A percentile compares a stretch with the other conserved stretches of the same genome.
phyloP scores from a whole-genome alignment of 108 stramenopile genomes.

The Skeletonema grethae region DNA sequence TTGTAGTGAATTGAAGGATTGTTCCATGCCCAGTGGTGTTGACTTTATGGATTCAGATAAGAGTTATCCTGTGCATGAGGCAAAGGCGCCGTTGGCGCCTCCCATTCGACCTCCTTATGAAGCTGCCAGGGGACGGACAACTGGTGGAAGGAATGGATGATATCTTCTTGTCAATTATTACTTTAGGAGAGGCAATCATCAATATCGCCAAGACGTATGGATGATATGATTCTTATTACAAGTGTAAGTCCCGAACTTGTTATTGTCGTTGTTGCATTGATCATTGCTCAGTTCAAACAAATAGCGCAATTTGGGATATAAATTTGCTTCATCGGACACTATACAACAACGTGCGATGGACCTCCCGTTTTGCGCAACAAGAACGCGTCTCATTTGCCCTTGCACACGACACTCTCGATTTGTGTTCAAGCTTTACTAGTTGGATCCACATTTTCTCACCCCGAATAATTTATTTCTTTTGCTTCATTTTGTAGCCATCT shows the following conservation, averaged over 20 bases:
- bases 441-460: conserved; percentile 48
- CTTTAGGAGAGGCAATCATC: too few relatives aligned
- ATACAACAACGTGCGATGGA: conserved; percentile 11
- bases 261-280: not conserved
- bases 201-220: not conserved
- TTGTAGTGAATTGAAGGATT: conserved; percentile 66
- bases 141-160: conserved; percentile 1
- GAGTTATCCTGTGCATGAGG: conserved; percentile 72
- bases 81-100: conserved; percentile 60
- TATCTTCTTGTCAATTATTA: too few relatives aligned
- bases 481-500: not conserved
- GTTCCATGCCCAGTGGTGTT: conserved; percentile 32
- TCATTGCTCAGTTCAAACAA: not conserved
- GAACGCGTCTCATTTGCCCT: conserved; percentile 68
- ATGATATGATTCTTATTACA: not conserved
- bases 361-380: conserved; percentile 42
- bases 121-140: conserved; percentile 41
- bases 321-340: not conserved
- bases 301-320: conserved; percentile 9
- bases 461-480: not conserved
- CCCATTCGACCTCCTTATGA: conserved; percentile 82
- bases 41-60: conserved; percentile 81
- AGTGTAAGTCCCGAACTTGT: not conserved
- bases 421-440: conserved; percentile 52
- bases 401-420: conserved; percentile 44